These are phyloP conservation scores for Aureobasidium musti DNA, from an alignment of 2,329 filamentous ascomycete genomes.

Conservation along the genomic window DNA sequence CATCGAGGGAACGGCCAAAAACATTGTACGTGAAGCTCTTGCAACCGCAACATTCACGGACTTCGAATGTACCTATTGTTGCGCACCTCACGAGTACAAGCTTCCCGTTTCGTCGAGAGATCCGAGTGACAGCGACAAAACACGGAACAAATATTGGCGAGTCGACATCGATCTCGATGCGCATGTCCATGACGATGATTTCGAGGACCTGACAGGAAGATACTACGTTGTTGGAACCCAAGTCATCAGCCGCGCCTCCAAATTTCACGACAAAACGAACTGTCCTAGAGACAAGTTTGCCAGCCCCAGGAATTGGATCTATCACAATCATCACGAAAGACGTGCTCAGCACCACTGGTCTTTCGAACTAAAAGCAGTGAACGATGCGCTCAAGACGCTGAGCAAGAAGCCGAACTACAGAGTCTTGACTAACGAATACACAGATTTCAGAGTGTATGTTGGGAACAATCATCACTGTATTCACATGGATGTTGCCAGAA, in stretches of 20 bases:
- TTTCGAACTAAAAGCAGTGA: background rate
- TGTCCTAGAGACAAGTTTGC: background rate
- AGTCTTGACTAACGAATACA: conserved; percentile 14
- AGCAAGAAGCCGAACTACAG: background rate
- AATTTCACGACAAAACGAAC: background rate
- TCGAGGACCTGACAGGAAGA: background rate
- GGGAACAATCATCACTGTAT: conserved; percentile 10
- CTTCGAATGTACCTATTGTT: background rate
- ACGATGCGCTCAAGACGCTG: background rate
- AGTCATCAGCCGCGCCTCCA: background rate
- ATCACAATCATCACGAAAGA: conserved; percentile 1
- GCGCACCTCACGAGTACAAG: background rate
- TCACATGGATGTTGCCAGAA: background rate
- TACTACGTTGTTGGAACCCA: conserved; percentile 1
- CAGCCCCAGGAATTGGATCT: background rate
- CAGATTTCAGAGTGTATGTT: conserved; percentile 5
- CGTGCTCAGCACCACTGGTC: conserved; percentile 1
- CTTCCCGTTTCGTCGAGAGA: background rate
- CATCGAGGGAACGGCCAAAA: background rate
- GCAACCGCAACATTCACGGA: background rate
- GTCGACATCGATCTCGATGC: background rate
- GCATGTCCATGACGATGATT: background rate
- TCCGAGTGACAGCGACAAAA: background rate
- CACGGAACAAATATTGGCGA: background rate
- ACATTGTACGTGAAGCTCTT: background rate